Base-by-base conservation (phyloP, 805 yeast genomes). In the Yarrowia sp. region DNA sequence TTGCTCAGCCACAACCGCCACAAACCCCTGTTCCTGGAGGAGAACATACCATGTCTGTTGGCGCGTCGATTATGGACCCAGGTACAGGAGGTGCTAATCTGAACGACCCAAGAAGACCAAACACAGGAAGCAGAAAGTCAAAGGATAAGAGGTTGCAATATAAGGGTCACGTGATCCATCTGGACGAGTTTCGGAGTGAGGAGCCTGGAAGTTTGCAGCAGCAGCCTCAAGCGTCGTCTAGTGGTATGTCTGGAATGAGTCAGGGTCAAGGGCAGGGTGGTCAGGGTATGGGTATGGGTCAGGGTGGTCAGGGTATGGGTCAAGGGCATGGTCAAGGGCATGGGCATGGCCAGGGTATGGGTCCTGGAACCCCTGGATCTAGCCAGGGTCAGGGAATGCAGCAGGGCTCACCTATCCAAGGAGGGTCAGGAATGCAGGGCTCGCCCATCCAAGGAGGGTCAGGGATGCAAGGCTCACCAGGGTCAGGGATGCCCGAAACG, bases 121-220 rank as follows among this genome's bases (percentile, higher is more conserved):
- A 45, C 15, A 11, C 65, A 4, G 65, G 65, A 3, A 58, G 11
- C 9, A 45, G 14, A 8, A 46, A 59, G 41, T 35, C 65, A 2
- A 58, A 58, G 50, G 65, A 43, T 42, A 45, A 59, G 19, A 42
- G 65, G 35, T 16, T 59, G 15, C 52, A 59, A 9, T 59, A 59
- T 15, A 59, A 59, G 65, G 65, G 65, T 35, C 65, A 59, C 65
- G 65, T 59, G 42, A 59, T 59, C 15, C 50, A 59, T 8, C 19
- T 59, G 35, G 65, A 59, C 43, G 65, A 45, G 65, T 59, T 41
- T 32, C 10, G 65, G 42, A 35, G 16, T 9, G 52, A 59, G 14
- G 41, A 16, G 14, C 52, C 52, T 11, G 19, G n/a, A 19, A 15
- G 36, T 19, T 19, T 19, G 19, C 19, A 19, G 19, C 19, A 19